A percentile compares a stretch with the other conserved stretches of the same genome.
Evolutionary conservation across 306 rosid genomes (phyloP).

Genomic region (Medicago arabica): DNA sequence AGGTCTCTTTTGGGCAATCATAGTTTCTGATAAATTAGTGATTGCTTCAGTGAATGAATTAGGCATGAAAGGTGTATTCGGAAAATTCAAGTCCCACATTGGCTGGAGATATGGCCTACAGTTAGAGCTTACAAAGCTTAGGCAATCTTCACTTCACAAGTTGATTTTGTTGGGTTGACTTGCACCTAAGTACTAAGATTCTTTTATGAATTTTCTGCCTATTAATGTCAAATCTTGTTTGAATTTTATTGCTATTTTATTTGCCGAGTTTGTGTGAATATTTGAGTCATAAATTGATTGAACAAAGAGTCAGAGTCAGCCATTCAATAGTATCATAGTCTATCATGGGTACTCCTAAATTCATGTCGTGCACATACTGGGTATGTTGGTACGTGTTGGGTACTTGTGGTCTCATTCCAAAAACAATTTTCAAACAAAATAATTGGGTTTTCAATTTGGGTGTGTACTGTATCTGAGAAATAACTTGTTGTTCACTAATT

Average conservation of each 20-base stretch:
- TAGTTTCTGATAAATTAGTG: slow-evolving; percentile 1
- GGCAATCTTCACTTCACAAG: not conserved
- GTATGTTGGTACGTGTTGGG: too few relatives aligned
- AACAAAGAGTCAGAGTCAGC: too few relatives aligned
- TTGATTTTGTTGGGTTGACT: too few relatives aligned
- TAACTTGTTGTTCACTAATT: not conserved
- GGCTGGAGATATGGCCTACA: not conserved
- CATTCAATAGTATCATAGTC: too few relatives aligned
- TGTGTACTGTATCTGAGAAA: not conserved
- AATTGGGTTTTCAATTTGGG: not conserved
- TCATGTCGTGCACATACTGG: too few relatives aligned
- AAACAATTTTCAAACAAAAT: not conserved
- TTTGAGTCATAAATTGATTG: too few relatives aligned
- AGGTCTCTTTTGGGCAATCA: slow-evolving; percentile 7
- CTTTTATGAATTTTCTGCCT: too few relatives aligned
- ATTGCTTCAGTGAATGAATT: slow-evolving; percentile 4
- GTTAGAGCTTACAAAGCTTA: not conserved
- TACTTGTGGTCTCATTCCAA: not conserved
- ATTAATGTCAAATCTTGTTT: too few relatives aligned
- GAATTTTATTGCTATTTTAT: too few relatives aligned
- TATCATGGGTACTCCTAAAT: too few relatives aligned
- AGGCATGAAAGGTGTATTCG: not conserved
- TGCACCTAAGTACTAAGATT: too few relatives aligned
- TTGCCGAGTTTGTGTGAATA: too few relatives aligned
- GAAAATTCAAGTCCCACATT: not conserved